phyloP scores from a whole-genome alignment of 192 early-diverging fungal species.

The Coemansia aciculifera region DNA sequence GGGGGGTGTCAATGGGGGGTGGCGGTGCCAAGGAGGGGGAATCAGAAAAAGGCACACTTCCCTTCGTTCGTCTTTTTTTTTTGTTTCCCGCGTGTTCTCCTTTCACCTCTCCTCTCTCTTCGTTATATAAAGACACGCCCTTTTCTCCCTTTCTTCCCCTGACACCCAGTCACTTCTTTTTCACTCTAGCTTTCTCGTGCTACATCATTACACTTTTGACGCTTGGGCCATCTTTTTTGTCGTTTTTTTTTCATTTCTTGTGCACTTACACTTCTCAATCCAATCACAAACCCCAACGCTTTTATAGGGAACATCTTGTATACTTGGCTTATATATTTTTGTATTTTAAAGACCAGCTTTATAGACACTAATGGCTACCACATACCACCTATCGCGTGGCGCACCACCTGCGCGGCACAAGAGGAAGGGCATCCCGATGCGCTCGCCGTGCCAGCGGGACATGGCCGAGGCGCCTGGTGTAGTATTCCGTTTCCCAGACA shows the following conservation, averaged over 20 bases:
- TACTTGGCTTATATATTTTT: slow-evolving; percentile 8
- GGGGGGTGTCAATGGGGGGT: slow-evolving; percentile 10
- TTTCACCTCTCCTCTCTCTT: slow-evolving; percentile 9
- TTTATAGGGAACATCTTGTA: background rate
- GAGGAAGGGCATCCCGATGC: slow-evolving; percentile 55
- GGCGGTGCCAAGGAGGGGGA: slow-evolving; percentile 13
- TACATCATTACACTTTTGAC: slow-evolving; percentile 12
- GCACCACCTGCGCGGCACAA: slow-evolving; percentile 37
- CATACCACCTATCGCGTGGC: slow-evolving; percentile 19
- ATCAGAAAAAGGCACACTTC: slow-evolving; percentile 13
- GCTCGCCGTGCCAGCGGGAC: slow-evolving; percentile 55
- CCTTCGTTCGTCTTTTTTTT: slow-evolving; percentile 11
- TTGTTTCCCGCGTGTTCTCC: slow-evolving; percentile 13
- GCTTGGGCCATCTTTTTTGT: slow-evolving; percentile 8
- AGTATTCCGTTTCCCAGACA: slow-evolving; percentile 56
- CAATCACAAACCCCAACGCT: slow-evolving; percentile 2
- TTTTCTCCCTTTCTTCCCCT: background rate
- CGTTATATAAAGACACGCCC: slow-evolving; percentile 15
- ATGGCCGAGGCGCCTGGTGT: slow-evolving; percentile 53
- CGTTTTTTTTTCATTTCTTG: slow-evolving; percentile 17
- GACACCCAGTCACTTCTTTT: background rate
- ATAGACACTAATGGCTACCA: slow-evolving; percentile 28
- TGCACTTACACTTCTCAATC: slow-evolving; percentile 7
- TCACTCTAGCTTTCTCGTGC: slow-evolving; percentile 13
- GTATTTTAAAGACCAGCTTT: background rate